A percentile compares a stretch with the other conserved stretches of the same genome.
These are phyloP conservation scores for Cercospora sp. DNA, from an alignment of 2,329 filamentous ascomycete genomes.

Conservation along the genomic window DNA sequence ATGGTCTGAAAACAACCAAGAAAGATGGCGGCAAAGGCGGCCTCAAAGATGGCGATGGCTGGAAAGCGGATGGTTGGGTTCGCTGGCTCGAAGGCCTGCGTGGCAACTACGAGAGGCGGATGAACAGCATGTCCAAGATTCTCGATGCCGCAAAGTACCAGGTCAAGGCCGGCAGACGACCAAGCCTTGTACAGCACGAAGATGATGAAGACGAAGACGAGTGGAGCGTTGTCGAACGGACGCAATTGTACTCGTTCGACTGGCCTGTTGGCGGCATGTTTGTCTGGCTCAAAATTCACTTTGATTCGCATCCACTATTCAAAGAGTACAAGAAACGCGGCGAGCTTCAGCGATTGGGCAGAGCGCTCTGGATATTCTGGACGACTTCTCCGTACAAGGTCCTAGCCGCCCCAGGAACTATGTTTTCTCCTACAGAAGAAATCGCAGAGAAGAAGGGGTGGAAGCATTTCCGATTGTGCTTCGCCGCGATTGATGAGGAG, in stretches of 20 bases:
- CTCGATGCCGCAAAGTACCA: conserved; percentile 68
- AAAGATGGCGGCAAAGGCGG: conserved; percentile 48
- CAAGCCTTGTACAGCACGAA: conserved; percentile 34
- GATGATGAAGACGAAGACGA: conserved; percentile 51
- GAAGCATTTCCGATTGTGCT: conserved; percentile 76
- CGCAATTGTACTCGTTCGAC: conserved; percentile 70
- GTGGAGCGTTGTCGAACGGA: conserved; percentile 75
- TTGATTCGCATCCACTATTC: conserved; percentile 71
- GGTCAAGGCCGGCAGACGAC: conserved; percentile 60
- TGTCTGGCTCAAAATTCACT: conserved; percentile 74
- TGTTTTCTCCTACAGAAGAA: conserved; percentile 69
- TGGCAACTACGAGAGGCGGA: conserved; percentile 79
- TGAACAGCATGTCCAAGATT: conserved; percentile 73
- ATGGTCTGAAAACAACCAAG: conserved; percentile 46
- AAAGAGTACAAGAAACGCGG: conserved; percentile 46
- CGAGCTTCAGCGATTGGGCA: conserved; percentile 53
- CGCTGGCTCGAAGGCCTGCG: conserved; percentile 85
- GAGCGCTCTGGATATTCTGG: conserved; percentile 69
- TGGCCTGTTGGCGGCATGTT: conserved; percentile 92
- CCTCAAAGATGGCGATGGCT: conserved; percentile 58
- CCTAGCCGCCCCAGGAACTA: conserved; percentile 67
- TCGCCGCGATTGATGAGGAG: conserved; percentile 76
- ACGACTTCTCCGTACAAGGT: conserved; percentile 69
- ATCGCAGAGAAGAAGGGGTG: conserved; percentile 62
- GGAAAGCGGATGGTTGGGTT: conserved; percentile 84